Percentiles rank a stretch among this genome's conserved stretches.
Evolutionary conservation across 371 early-diverging fungal species (phyloP).

Genomic region (Thermomucor indicae-seudaticae): DNA sequence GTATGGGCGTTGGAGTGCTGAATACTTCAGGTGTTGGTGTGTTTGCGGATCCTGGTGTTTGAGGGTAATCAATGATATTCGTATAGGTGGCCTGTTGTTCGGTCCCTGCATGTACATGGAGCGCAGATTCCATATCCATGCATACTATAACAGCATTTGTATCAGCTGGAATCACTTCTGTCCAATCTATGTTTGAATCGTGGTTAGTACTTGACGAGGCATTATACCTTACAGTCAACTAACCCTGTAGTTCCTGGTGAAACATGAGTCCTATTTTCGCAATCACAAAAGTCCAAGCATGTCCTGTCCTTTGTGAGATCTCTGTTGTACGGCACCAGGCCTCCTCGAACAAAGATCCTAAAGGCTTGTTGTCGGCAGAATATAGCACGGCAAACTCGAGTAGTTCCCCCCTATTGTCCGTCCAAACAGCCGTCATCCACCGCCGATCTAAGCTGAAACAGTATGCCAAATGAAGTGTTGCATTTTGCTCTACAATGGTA

Average conservation of each 20-base stretch:
- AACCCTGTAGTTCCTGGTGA: slow-evolving; percentile 34
- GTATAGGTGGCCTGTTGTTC: slow-evolving; percentile 1
- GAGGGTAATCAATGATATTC: slow-evolving; percentile 11
- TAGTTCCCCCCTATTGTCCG: slow-evolving; percentile 55
- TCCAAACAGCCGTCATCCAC: slow-evolving; percentile 58
- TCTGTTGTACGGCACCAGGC: slow-evolving; percentile 37
- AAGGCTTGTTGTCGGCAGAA: slow-evolving; percentile 4
- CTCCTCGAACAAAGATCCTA: slow-evolving; percentile 24
- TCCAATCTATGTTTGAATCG: slow-evolving; percentile 1
- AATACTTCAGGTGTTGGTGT: slow-evolving; percentile 23
- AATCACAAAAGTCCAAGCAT: slow-evolving; percentile 41
- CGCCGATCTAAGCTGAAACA: slow-evolving; percentile 53
- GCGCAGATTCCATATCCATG: slow-evolving; percentile 47
- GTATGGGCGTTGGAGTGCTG: slow-evolving; percentile 10
- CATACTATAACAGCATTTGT: slow-evolving; percentile 43
- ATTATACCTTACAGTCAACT: no score
- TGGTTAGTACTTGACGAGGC: no score
- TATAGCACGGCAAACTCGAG: slow-evolving; percentile 39
- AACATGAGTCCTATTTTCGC: slow-evolving; percentile 43
- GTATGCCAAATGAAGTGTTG: slow-evolving; percentile 54
- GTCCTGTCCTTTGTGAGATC: slow-evolving; percentile 26
- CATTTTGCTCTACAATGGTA: slow-evolving; percentile 24
- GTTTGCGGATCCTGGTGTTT: slow-evolving; percentile 23
- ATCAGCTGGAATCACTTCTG: slow-evolving; percentile 23
- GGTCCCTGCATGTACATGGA: slow-evolving; percentile 20